These are phyloP conservation scores for Beta corolliflora DNA, from an alignment of 179 eudicot species.

Conservation along the genomic window DNA sequence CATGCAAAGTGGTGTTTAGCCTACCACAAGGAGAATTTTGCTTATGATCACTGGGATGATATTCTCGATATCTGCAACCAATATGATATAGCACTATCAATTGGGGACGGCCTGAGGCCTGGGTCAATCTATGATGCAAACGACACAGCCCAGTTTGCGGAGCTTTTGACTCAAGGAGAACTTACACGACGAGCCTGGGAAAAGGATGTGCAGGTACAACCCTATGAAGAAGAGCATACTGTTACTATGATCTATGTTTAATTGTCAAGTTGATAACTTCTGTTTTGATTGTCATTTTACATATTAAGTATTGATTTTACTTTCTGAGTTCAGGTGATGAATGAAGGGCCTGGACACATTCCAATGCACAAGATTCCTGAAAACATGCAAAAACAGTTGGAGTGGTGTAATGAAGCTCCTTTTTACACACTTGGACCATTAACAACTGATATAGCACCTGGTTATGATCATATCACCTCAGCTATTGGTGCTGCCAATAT, in stretches of 20 bases:
- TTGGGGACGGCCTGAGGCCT: conserved; percentile 97
- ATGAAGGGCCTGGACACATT: conserved; percentile 99
- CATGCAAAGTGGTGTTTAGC: conserved; percentile 99
- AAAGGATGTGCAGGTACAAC: conserved; percentile 94
- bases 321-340: conserved; percentile 74
- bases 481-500: conserved; percentile 99
- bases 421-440: conserved; percentile 97
- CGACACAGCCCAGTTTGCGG: conserved; percentile 97
- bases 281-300: not conserved
- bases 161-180: conserved; percentile 97
- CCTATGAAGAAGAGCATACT: not conserved
- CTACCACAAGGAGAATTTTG: conserved; percentile 95
- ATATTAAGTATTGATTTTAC: conserved; percentile 5
- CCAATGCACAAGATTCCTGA: conserved; percentile 98
- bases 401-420: conserved; percentile 99
- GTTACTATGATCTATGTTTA: not conserved
- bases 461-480: conserved; percentile 96
- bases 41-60: conserved; percentile 99
- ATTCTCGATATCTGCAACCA: conserved; percentile 95
- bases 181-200: conserved; percentile 95
- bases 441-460: conserved; percentile 98
- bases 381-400: conserved; percentile 97
- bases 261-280: not conserved
- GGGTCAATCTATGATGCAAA: conserved; percentile 98
- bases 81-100: conserved; percentile 86